Evolutionary conservation across 2,329 filamentous ascomycete genomes (phyloP), one percentile per base, ranked within the genome.

Genomic region (Trichoderma hamatum): DNA sequence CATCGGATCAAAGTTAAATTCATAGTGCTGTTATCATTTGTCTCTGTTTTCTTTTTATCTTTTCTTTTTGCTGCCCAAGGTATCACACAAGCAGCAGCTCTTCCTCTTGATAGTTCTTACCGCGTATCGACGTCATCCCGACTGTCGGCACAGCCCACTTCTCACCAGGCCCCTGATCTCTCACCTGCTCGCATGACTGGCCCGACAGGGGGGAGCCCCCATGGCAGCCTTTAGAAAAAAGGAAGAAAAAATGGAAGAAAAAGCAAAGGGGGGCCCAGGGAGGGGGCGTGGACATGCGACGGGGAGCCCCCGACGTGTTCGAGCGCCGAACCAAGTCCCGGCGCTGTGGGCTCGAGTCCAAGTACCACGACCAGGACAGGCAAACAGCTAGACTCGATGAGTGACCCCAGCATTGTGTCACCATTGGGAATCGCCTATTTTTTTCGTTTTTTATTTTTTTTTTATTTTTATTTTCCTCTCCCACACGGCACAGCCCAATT

Each of bases 101-200:
- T 13, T 49, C 10, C n/a, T 49, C 21, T 46, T 9, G 46, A 56
- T n/a, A 13, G 34, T 39, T 14, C 39, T n/a, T 43, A 43, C 39
- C 19, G 39, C 39, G 39, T 30, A 62, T 68, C 69, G 67, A 70
- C 69, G 69, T 70, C 69, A 70, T 70, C 66, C 66, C 52, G 56
- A 62, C 63, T 52, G 30, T 60, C 58, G 39, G 46, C 63, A 54
- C 30, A 52, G 21, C 67, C 24, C 43, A 65, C 58, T 36, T 13
- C 39, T 54, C 24, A 4, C 54, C 49, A 61, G 66, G 36, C 36
- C 59, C 66, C 51, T 68, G 66, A 60, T 60, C 56, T 60, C 56
- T 52, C 32, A 60, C 56, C 65, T 60, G 66, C 66, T 62, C 58
- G 66, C 66, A 54, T 68, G 66, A 68, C 66, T 67, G 63, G 58